Evolutionary conservation across 192 early-diverging fungal species (phyloP).

Genomic region (Coemansia sp.): DNA sequence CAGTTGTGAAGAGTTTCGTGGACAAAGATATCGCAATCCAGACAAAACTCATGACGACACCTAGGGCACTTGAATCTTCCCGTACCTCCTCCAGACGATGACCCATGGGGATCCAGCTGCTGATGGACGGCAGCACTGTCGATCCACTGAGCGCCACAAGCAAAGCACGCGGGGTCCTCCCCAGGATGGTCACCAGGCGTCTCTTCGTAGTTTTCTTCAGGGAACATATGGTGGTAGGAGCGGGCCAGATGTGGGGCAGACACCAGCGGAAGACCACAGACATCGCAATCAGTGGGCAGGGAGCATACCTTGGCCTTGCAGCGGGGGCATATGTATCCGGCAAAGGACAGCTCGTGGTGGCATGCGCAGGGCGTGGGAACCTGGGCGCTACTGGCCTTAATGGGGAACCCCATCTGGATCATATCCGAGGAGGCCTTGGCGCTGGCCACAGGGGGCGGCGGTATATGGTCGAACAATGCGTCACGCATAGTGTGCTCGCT

Average conservation of each 20-base stretch:
- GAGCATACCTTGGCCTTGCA: conserved; percentile 83
- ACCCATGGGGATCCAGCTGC: neutral
- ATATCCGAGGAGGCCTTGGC: conserved; percentile 60
- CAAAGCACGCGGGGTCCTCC: conserved; percentile 26
- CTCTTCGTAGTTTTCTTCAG: conserved; percentile 81
- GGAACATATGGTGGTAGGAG: conserved; percentile 94
- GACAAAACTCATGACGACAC: conserved; percentile 79
- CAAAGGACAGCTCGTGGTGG: conserved; percentile 64
- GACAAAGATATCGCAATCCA: conserved; percentile 90
- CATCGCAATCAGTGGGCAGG: conserved; percentile 88
- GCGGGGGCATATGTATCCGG: conserved; percentile 84
- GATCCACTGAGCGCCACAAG: conserved; percentile 37
- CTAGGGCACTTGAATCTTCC: conserved; percentile 69
- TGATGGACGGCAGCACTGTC: neutral
- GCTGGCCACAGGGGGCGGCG: conserved; percentile 76
- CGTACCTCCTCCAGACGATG: conserved; percentile 11
- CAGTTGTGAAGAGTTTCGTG: conserved; percentile 94
- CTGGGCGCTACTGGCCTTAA: conserved; percentile 13
- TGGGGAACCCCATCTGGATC: conserved; percentile 94
- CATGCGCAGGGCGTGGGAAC: conserved; percentile 75
- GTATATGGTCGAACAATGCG: conserved; percentile 77
- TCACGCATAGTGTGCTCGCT: conserved; percentile 86
- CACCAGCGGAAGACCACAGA: conserved; percentile 85
- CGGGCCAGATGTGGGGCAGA: conserved; percentile 87
- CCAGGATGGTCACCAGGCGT: conserved; percentile 19